Base-by-base conservation (phyloP, 768 basidiomycete genomes). In the Mycena galericulata region DNA sequence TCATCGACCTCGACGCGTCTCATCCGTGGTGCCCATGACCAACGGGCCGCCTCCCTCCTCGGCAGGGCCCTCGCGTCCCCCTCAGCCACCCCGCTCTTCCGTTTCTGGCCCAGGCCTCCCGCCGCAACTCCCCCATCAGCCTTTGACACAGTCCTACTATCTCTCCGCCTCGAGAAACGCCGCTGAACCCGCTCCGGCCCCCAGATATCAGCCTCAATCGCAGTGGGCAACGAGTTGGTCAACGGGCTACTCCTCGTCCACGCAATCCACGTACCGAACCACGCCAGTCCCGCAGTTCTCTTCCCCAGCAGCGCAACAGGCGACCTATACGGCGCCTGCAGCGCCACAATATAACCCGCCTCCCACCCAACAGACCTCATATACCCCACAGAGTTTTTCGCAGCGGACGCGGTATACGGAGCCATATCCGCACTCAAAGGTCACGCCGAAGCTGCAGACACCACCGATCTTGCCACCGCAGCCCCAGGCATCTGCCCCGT, bases 41-140 rank as follows among this genome's bases (percentile, higher is more conserved):
- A 80, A 78, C 68, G 83, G 81, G 54, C 81, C 81, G 30, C 81
- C 82, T 40, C 72, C 84, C 5, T 77, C 80, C 14, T 82, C 81
- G 56, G 81, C 86, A 24, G 82, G 81, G 10, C 78, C 83, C 22
- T 81, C 84, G 20, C 74, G 58, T 43, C 63, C 58, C 4, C 2
- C 53, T 27, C 67, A 54, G 36, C 10, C 38, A 22, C 64, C 41
- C 49, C 29, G 51, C 36, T n/a, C 24, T 26, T 20, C 26, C 2
- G 17, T 58, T 1, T 45, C 67, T 53, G 58, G 58, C 2, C 59
- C 63, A 56, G 59, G 58, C 2, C 29, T 45, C 15, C 40, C 63
- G 6, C 57, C 55, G 24, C 30, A 45, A 43, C 57, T 45, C 29
- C 47, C 51, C 1, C 58, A 45, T 22, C 58, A 30, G 11, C 30